phyloP scores from a whole-genome alignment of 1,284 basidiomycete species.

The Ustilago curta region DNA sequence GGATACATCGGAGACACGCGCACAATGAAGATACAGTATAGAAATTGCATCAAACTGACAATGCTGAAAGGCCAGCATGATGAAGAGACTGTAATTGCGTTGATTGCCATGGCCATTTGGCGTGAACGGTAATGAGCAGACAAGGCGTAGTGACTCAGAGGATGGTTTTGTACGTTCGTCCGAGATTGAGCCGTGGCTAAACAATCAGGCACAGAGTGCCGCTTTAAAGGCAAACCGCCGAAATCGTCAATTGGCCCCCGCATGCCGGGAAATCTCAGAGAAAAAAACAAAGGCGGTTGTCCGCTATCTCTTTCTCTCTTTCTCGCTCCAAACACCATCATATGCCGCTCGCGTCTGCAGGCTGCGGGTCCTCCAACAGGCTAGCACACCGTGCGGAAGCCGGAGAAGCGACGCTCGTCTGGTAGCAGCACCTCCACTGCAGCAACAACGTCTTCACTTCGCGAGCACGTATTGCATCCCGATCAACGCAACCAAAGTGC shows the following conservation, averaged over 20 bases:
- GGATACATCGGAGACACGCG: no score
- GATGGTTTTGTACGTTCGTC: neutral
- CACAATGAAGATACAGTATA: no score
- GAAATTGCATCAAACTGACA: no score
- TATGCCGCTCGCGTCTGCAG: constrained; percentile 28
- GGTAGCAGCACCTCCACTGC: constrained; percentile 13
- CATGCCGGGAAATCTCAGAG: neutral
- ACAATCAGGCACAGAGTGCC: neutral
- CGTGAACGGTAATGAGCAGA: neutral
- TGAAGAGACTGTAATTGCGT: no score
- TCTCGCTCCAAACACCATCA: constrained; percentile 8
- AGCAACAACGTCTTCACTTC: neutral
- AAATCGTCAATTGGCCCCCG: neutral
- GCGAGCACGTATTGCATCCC: neutral
- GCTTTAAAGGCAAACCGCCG: neutral
- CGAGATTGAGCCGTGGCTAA: constrained; percentile 4
- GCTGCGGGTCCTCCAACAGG: constrained; percentile 26
- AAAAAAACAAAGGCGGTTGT: neutral
- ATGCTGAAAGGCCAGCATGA: no score
- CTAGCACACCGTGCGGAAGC: constrained; percentile 33
- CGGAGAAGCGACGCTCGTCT: constrained; percentile 27
- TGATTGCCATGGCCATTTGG: no score
- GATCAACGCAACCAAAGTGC: neutral
- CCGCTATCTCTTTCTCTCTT: constrained; percentile 2
- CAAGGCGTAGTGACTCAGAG: neutral